A percentile compares a stretch with the other conserved stretches of the same genome.
These are phyloP conservation scores for Leptographium radiaticola DNA, from an alignment of 2,329 filamentous ascomycete genomes.

Conservation along the genomic window DNA sequence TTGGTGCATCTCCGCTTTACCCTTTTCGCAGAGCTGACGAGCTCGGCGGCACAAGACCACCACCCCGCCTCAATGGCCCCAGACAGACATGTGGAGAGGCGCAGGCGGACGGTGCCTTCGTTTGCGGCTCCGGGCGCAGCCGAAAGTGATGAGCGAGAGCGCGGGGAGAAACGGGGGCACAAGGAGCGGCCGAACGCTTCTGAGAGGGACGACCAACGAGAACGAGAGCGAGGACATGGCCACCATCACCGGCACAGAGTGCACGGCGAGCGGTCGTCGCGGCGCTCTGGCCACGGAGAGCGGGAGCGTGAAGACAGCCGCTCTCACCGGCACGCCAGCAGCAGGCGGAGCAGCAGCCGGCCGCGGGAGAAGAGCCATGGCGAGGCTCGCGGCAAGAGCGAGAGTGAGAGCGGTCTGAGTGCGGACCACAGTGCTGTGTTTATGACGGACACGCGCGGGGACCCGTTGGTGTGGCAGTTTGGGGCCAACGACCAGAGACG, in stretches of 20 bases:
- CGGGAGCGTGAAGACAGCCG: no score
- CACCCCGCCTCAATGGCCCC: neutral
- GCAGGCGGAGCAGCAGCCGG: no score
- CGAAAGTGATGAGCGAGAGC: neutral
- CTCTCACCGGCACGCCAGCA: no score
- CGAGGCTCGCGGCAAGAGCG: neutral
- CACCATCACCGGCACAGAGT: no score
- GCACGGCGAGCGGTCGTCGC: no score
- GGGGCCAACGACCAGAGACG: constrained; percentile 59
- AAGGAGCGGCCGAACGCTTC: neutral
- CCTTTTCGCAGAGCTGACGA: no score
- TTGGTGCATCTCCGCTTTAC: no score
- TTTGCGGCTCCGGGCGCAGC: neutral
- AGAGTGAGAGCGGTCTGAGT: neutral
- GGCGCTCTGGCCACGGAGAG: no score
- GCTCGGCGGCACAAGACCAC: no score
- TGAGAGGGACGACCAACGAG: neutral
- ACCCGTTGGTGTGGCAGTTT: constrained; percentile 62
- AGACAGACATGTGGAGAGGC: constrained; percentile 5
- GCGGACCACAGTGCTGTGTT: constrained; percentile 27
- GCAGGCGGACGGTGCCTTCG: constrained; percentile 16
- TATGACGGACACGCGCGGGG: constrained; percentile 60
- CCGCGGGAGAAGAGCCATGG: neutral
- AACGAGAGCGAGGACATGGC: neutral
- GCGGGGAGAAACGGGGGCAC: neutral